A percentile compares a stretch with the other conserved stretches of the same genome.
Conservation (phyloP, 257 asterid genomes). For the Striga asiatica region DNA sequence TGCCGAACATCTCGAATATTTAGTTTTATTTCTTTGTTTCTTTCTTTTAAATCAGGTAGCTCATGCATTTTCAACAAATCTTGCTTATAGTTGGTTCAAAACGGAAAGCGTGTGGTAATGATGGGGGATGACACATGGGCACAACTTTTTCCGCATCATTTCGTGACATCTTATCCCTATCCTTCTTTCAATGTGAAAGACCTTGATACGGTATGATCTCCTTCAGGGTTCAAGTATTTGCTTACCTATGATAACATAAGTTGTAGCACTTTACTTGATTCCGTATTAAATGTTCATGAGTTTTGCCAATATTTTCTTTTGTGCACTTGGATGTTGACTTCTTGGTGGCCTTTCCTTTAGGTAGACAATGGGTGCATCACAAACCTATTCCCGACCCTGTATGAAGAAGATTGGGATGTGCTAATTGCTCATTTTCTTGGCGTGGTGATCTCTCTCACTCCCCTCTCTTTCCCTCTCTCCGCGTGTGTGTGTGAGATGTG, state of each 20-base stretch:
- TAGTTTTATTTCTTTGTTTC: neutral
- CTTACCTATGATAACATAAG: neutral
- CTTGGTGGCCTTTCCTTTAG: constrained; percentile 27
- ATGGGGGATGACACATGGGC: constrained; percentile 99
- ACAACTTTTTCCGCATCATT: constrained; percentile 86
- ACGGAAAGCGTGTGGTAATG: constrained; percentile 88
- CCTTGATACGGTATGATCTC: constrained; percentile 57
- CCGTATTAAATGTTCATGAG: neutral
- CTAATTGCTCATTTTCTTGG: constrained; percentile 96
- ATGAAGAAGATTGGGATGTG: constrained; percentile 85
- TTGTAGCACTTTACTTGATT: constrained; percentile 6
- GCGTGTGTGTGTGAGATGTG: too few species aligned
- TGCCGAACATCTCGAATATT: neutral
- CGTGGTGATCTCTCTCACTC: constrained; percentile 46
- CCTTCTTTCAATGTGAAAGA: constrained; percentile 97
- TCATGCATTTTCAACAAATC: constrained; percentile 11
- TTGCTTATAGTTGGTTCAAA: constrained; percentile 55
- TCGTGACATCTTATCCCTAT: constrained; percentile 57
- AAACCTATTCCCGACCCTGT: constrained; percentile 62
- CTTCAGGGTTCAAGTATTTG: neutral
- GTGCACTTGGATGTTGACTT: neutral
- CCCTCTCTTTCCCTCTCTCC: too few species aligned
- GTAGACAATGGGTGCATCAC: constrained; percentile 85
- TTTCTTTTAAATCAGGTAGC: neutral
- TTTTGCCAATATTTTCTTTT: neutral